Conservation (phyloP, 768 basidiomycete species). For the Phylloporus sp. region DNA sequence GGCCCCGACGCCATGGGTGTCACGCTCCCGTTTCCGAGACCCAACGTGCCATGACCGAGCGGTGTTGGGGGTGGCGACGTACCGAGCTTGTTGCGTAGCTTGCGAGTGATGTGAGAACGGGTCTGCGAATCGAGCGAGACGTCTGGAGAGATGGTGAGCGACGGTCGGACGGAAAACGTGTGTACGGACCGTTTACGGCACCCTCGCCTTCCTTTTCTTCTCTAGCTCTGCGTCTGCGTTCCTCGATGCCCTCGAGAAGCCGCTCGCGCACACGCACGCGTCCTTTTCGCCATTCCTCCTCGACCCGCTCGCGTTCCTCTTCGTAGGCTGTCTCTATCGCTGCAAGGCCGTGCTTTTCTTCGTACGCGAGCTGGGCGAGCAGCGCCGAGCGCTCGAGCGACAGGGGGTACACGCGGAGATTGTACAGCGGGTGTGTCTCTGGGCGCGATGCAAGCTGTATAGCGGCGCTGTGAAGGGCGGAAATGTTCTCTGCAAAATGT, state of each 20-base stretch:
- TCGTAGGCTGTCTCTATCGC: conserved; percentile 66
- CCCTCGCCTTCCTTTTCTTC: conserved; percentile 90
- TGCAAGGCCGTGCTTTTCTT: conserved; percentile 66
- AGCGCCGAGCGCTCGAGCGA: conserved; percentile 74
- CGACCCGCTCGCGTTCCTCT: conserved; percentile 73
- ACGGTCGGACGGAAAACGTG: conserved; percentile 1
- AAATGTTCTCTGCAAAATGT: conserved; percentile 59
- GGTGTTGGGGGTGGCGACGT: conserved; percentile 78
- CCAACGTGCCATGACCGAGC: conserved; percentile 37
- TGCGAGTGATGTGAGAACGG: conserved; percentile 76
- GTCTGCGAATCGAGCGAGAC: conserved; percentile 70
- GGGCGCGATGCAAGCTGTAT: conserved; percentile 65
- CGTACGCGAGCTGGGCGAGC: conserved; percentile 57
- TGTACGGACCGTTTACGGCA: conserved; percentile 55
- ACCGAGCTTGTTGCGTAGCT: conserved; percentile 75
- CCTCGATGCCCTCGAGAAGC: conserved; percentile 79
- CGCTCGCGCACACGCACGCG: conserved; percentile 71
- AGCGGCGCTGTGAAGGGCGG: conserved; percentile 52
- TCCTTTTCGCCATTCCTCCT: conserved; percentile 77
- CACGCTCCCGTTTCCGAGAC: conserved; percentile 35
- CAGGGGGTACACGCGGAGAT: conserved; percentile 65
- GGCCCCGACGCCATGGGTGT: conserved; percentile 66
- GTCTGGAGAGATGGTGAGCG: conserved; percentile 41
- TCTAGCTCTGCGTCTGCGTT: conserved; percentile 67
- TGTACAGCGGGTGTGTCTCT: conserved; percentile 59